phyloP scores from a whole-genome alignment of 495 filamentous ascomycete species.

The Hypoxylon perforatum region DNA sequence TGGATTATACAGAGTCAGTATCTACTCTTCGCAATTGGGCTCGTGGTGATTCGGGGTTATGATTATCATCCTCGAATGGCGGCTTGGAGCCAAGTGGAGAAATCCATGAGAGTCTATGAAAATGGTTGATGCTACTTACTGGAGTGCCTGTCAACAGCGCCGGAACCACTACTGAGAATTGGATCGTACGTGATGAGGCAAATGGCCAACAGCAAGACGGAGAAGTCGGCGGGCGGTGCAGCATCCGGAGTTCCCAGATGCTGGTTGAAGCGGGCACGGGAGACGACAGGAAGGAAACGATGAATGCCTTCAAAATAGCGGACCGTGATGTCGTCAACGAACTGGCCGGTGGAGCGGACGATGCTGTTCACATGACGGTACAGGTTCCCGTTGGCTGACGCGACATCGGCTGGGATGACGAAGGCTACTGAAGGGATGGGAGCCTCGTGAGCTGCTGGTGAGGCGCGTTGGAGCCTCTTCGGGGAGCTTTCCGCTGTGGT shows the following conservation, averaged over 20 bases:
- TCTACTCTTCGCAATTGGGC: too few relatives aligned
- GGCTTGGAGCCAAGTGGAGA: slow-evolving; percentile 17
- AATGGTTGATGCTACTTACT: too few relatives aligned
- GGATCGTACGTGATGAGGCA: slow-evolving; percentile 49
- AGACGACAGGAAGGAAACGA: slow-evolving; percentile 51
- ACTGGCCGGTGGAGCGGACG: slow-evolving; percentile 45
- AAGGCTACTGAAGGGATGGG: too few relatives aligned
- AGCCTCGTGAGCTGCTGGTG: slow-evolving; percentile 6
- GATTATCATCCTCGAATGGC: slow-evolving; percentile 38
- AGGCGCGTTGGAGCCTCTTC: slow-evolving; percentile 3
- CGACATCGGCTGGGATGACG: slow-evolving; percentile 17
- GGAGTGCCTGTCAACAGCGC: too few relatives aligned
- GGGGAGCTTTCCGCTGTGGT: slow-evolving; percentile 16
- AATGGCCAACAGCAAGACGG: slow-evolving; percentile 51
- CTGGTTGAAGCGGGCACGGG: slow-evolving; percentile 45
- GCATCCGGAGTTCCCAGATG: slow-evolving; percentile 34
- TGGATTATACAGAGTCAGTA: too few relatives aligned
- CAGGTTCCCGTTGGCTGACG: slow-evolving; percentile 21
- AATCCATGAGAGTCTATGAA: too few relatives aligned
- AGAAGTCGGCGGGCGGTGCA: slow-evolving; percentile 42
- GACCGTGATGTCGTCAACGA: slow-evolving; percentile 48
- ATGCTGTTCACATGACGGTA: slow-evolving; percentile 44
- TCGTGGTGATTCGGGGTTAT: too few relatives aligned
- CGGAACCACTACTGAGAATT: too few relatives aligned
- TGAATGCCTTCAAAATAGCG: slow-evolving; percentile 54